Base-by-base conservation (phyloP, 305 asterid genomes). In the Withania somnifera region DNA sequence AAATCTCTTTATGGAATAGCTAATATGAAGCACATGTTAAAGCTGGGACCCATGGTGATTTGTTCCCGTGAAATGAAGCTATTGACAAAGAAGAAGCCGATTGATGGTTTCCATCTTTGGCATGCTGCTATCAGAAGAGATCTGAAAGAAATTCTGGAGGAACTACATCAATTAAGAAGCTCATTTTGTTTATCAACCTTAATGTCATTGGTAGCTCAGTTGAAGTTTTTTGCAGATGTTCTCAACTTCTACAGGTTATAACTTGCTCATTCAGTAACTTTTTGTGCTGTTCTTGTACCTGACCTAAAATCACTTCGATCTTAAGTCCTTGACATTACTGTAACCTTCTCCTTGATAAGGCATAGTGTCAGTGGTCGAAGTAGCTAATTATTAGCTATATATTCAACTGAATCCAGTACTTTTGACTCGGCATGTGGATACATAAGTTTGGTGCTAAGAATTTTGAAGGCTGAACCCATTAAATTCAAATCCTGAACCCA, bases 241-340 rank as follows among this genome's bases (percentile, higher is more conserved):
- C 88, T 95, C 83, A 89, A 91, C 87, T 91, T 90, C 87, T 93
- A 95, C 81, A 91, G 98, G 98, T 95, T 90, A 87, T 28, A 26
- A 47, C 61, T 75, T 75, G 80, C 28, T 17, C 47, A 10, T 50
- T 6, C 63, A 75, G 24, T 75, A 50, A 17, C 36, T 47, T 17
- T 75, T 75, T 50, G 13, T 26, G 80, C 45, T 3, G 50, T 75
- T 50, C 26, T 73, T 28, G n/a, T 75, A 26, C 45, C 50, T 4
- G 45, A 50, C 28, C 20, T 50, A 9, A 26, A 61, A 26, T 1
- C 11, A 75, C 7, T n/a, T 75, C 28, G 28, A 47, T 75, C 79
- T 75, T 17, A 24, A 19, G 11, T 40, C 6, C 17, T 69, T 69
- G 78, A 69, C 56, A 20, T 69, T 40, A 40, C 11, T 60, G 68